These are phyloP conservation scores for Gigaspora rosea DNA, from an alignment of 192 early-diverging fungal genomes.

Conservation along the genomic window DNA sequence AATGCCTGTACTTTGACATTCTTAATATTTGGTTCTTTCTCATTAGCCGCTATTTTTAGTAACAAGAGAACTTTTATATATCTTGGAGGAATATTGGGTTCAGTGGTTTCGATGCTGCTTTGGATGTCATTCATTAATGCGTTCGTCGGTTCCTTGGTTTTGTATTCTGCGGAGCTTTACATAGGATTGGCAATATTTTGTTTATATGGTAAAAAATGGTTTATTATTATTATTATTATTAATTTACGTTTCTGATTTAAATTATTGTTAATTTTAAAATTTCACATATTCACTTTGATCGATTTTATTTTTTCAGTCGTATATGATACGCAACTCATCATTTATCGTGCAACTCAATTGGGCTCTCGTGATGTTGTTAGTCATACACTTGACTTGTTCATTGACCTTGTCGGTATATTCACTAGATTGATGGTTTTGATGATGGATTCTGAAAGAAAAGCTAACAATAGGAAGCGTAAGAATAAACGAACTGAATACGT, in stretches of 20 bases:
- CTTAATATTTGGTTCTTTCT: slow-evolving; percentile 46
- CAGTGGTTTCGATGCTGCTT: slow-evolving; percentile 31
- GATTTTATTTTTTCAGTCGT: slow-evolving; percentile 33
- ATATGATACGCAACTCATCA: slow-evolving; percentile 60
- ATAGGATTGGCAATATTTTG: slow-evolving; percentile 50
- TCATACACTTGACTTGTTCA: slow-evolving; percentile 43
- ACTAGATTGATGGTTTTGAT: slow-evolving; percentile 45
- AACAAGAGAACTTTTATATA: slow-evolving; percentile 26
- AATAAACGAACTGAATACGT: not conserved
- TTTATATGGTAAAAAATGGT: slow-evolving; percentile 34
- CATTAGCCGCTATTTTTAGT: slow-evolving; percentile 39
- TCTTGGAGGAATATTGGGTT: slow-evolving; percentile 45
- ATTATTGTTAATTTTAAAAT: not conserved
- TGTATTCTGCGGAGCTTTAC: slow-evolving; percentile 48
- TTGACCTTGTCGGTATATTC: slow-evolving; percentile 51
- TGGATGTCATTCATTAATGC: slow-evolving; percentile 41
- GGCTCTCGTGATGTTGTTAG: slow-evolving; percentile 34
- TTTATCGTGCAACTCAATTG: slow-evolving; percentile 38
- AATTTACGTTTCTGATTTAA: not conserved
- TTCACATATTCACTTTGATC: not conserved
- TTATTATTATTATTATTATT: not conserved
- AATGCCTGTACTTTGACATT: slow-evolving; percentile 28
- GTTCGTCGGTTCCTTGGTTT: slow-evolving; percentile 36
- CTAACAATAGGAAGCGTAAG: slow-evolving; percentile 14
- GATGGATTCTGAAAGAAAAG: slow-evolving; percentile 34